phyloP scores from a whole-genome alignment of 495 filamentous ascomycete species.

The Immersiella caudata region DNA sequence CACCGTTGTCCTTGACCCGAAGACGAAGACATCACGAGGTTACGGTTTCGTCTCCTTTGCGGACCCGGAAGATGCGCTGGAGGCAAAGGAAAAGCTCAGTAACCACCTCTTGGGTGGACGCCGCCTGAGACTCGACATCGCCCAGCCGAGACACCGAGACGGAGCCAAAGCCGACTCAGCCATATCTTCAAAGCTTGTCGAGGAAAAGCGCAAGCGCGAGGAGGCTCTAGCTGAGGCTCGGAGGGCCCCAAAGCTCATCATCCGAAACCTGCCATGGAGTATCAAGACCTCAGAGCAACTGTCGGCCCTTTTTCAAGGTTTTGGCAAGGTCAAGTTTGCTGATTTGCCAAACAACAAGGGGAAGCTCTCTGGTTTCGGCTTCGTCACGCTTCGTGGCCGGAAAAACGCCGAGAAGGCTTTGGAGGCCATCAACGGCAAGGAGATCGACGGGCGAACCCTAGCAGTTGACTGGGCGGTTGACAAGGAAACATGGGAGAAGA shows the following conservation, averaged over 20 bases:
- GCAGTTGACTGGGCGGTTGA: constrained; percentile 98
- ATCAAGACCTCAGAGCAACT: constrained; percentile 85
- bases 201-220: constrained; percentile 62
- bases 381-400: constrained; percentile 82
- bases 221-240: constrained; percentile 56
- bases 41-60: constrained; percentile 98
- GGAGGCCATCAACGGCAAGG: constrained; percentile 81
- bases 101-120: constrained; percentile 72
- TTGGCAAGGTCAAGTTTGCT: constrained; percentile 83
- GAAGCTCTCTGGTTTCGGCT: constrained; percentile 84
- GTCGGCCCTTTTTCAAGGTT: constrained; percentile 73
- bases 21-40: constrained; percentile 82
- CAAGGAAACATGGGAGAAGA: constrained; percentile 78
- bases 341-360: constrained; percentile 76
- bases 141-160: constrained; percentile 80
- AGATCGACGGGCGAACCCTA: constrained; percentile 80
- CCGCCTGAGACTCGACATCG: constrained; percentile 82
- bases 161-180: constrained; percentile 46
- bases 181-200: constrained; percentile 32
- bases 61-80: constrained; percentile 84
- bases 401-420: constrained; percentile 94
- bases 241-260: constrained; percentile 81
- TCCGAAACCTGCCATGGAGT: constrained; percentile 95
- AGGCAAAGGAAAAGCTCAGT: constrained; percentile 77
- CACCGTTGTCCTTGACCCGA: constrained; percentile 76